Percentiles rank a stretch among this genome's conserved stretches.
These are phyloP conservation scores for Suillus tomentosus DNA, from an alignment of 768 basidiomycete genomes.

Conservation along the genomic window DNA sequence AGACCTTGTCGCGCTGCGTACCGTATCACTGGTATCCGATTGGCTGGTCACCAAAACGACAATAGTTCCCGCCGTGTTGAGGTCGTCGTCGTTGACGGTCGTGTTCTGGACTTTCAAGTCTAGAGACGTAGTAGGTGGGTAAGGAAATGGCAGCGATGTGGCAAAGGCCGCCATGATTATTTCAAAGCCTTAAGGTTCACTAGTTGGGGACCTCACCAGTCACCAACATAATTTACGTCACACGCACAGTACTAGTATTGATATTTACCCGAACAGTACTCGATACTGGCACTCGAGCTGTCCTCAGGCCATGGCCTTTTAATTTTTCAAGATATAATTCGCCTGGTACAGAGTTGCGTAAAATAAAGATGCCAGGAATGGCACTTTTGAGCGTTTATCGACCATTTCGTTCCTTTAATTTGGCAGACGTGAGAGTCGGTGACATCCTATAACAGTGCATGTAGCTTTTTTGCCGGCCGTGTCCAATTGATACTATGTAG, in stretches of 20 bases:
- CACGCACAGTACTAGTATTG: background rate
- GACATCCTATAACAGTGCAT: background rate
- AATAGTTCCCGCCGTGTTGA: background rate
- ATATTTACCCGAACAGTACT: background rate
- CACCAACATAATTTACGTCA: background rate
- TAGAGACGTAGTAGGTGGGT: background rate
- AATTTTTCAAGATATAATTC: background rate
- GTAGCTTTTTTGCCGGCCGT: background rate
- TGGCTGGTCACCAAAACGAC: background rate
- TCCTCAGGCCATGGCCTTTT: background rate
- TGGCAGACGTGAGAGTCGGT: background rate
- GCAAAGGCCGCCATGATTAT: background rate
- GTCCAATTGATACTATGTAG: background rate
- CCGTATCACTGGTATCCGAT: background rate
- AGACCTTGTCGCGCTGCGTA: background rate
- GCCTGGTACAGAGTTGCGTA: background rate
- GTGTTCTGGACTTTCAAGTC: background rate
- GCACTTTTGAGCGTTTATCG: background rate
- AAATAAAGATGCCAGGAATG: background rate
- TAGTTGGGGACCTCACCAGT: conserved; percentile 11
- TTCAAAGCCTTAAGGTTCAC: background rate
- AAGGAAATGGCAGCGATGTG: background rate
- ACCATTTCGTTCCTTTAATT: background rate
- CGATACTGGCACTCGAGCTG: background rate
- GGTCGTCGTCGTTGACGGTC: background rate